These are phyloP conservation scores for Pichia deserticola DNA, from an alignment of 805 yeast species.

Conservation along the genomic window DNA sequence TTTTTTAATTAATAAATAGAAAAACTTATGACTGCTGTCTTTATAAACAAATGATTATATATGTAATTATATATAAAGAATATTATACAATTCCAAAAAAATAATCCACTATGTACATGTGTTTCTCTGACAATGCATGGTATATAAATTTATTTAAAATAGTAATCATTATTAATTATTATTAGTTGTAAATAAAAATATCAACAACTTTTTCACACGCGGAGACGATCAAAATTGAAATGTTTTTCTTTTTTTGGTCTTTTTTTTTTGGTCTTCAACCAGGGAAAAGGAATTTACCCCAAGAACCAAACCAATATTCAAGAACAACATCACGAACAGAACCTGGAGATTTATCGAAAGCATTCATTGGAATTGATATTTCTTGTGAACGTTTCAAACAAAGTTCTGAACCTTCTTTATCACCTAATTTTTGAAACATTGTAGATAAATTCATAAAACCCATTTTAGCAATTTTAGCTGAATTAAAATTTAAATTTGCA, in stretches of 20 bases:
- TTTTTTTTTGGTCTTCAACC: constrained; percentile 8
- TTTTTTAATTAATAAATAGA: not conserved
- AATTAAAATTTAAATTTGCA: constrained; percentile 27
- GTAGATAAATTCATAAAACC: constrained; percentile 29
- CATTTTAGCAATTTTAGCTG: constrained; percentile 33
- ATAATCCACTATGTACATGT: too few relatives aligned
- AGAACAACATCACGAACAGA: constrained; percentile 28
- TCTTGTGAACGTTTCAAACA: constrained; percentile 21
- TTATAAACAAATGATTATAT: too few relatives aligned
- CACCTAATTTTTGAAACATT: constrained; percentile 28
- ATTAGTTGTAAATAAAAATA: too few relatives aligned
- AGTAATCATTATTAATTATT: too few relatives aligned
- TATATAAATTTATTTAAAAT: too few relatives aligned
- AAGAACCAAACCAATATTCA: constrained; percentile 28
- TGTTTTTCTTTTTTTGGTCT: too few relatives aligned
- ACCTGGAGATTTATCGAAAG: constrained; percentile 15
- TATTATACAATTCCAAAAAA: too few relatives aligned
- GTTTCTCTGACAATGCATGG: too few relatives aligned
- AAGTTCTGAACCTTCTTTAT: constrained; percentile 20
- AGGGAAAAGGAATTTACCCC: constrained; percentile 30
- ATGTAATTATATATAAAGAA: too few relatives aligned
- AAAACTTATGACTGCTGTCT: too few relatives aligned
- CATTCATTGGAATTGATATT: constrained; percentile 27
- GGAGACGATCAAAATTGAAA: too few relatives aligned
- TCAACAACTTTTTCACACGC: too few relatives aligned